phyloP scores from a whole-genome alignment of 2,329 filamentous ascomycete species.

The Didymella pinodella region DNA sequence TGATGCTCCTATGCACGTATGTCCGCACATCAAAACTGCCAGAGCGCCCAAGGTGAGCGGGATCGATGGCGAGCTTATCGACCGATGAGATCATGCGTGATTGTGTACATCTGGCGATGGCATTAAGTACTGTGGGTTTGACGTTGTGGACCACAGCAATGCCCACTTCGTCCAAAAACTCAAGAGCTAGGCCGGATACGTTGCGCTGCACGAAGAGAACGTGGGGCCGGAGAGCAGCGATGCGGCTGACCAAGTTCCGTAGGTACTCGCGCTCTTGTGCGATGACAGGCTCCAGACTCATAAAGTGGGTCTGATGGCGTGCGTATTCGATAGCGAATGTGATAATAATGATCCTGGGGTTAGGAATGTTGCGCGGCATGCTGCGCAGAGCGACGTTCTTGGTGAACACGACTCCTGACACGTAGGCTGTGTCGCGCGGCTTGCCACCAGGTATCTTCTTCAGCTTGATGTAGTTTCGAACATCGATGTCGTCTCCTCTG shows the following conservation, averaged over 20 bases:
- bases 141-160: slow-evolving; percentile 97
- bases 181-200: slow-evolving; percentile 88
- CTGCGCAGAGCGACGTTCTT: slow-evolving; percentile 97
- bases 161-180: slow-evolving; percentile 85
- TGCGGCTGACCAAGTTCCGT: slow-evolving; percentile 88
- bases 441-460: slow-evolving; percentile 94
- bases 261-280: slow-evolving; percentile 95
- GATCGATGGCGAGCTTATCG: slow-evolving; percentile 84
- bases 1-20: slow-evolving; percentile 82
- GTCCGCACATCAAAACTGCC: slow-evolving; percentile 95
- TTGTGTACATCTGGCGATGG: slow-evolving; percentile 89
- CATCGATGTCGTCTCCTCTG: slow-evolving; percentile 92
- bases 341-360: slow-evolving; percentile 88
- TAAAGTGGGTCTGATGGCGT: slow-evolving; percentile 90
- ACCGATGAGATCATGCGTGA: slow-evolving; percentile 93
- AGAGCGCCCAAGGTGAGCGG: slow-evolving; percentile 79
- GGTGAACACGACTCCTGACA: slow-evolving; percentile 95
- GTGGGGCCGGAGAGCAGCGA: slow-evolving; percentile 83
- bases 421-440: slow-evolving; percentile 92
- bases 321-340: slow-evolving; percentile 97
- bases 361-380: slow-evolving; percentile 86
- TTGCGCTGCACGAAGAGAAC: slow-evolving; percentile 91
- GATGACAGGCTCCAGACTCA: slow-evolving; percentile 97
- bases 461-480: slow-evolving; percentile 94
- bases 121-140: slow-evolving; percentile 93